Evolutionary conservation across 164 flowering plant species (phyloP), one percentile per base, ranked within the genome.

Genomic region (Macadamia integrifolia): DNA sequence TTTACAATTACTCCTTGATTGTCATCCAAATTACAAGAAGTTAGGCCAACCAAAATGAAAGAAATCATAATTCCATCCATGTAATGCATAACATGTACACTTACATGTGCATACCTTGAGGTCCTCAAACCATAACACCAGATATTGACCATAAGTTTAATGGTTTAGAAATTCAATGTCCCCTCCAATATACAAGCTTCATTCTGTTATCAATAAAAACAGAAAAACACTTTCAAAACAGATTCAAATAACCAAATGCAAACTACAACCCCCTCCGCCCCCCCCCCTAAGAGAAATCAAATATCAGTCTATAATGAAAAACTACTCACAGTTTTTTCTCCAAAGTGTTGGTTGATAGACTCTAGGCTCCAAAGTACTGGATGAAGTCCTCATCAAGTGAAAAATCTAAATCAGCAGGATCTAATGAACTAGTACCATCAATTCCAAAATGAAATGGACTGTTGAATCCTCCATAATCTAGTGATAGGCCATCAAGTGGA

Each of bases 351-450:
- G n/a, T 9, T 57, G 55, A 5, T 64, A 58, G 66, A 70, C 70
- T 50, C 72, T 82, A 88, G 35, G 93, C 83, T 53, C 89, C 93
- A 35, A 79, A 84, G 86, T 74, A 86, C 60, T 76, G 69, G 31
- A 86, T 77, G 56, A 82, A 42, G 32, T 73, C 86, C 14, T 79
- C 81, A n/a, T 83, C 84, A 14, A 48, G 31, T 46, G 72, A 66
- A 32, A 74, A 67, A 55, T 81, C 85, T 11, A 78, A 53, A 64
- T 74, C 76, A 62, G 76, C 58, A 15, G 64, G 60, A 58, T 79
- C 88, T 6, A 80, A 58, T 17, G 80, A 52, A 67, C 73, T 35
- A 28, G 71, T 43, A 17, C 69, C 77, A 48, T 78, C 78, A 40
- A 77, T 9, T 61, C 69, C 85, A 75, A 79, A 67, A 61, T 64